phyloP scores from a whole-genome alignment of 257 asterid species.

The Fraxinus excelsior region DNA sequence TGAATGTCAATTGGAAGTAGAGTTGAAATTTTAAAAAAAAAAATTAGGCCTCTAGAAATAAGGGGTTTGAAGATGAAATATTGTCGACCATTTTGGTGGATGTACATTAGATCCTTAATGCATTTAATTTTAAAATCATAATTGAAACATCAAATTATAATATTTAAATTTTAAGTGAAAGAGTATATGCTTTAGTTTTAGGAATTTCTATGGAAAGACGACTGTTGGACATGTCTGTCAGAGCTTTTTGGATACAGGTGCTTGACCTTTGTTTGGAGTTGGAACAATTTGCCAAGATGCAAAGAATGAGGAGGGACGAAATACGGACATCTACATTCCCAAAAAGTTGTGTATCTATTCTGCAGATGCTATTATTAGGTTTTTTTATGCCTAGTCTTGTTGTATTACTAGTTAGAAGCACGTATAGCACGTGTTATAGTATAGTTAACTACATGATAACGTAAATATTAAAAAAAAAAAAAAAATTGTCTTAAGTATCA shows the following conservation, averaged over 20 bases:
- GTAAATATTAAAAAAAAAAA: no score
- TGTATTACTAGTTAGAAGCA: no score
- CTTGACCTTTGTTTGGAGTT: neutral
- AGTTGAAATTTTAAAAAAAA: neutral
- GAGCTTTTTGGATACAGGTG: neutral
- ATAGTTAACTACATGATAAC: no score
- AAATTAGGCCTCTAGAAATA: neutral
- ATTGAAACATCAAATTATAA: neutral
- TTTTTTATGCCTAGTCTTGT: no score
- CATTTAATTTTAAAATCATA: neutral
- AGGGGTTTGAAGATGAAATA: no score
- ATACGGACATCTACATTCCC: slow-evolving; percentile 76
- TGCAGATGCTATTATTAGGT: no score
- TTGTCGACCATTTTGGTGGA: no score
- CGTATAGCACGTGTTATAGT: no score
- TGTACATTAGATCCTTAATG: neutral
- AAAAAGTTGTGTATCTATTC: slow-evolving; percentile 40
- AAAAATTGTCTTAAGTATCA: no score
- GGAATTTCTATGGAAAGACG: neutral
- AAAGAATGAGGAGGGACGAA: slow-evolving; percentile 70
- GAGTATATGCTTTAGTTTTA: neutral
- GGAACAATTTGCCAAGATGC: slow-evolving; percentile 47
- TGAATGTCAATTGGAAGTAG: neutral
- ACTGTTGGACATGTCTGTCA: neutral
- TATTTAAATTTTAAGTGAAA: no score